Percentiles rank a stretch among this genome's conserved stretches.
Evolutionary conservation across 2,329 filamentous ascomycete species (phyloP).

Genomic region (Sclerotinia nivalis): DNA sequence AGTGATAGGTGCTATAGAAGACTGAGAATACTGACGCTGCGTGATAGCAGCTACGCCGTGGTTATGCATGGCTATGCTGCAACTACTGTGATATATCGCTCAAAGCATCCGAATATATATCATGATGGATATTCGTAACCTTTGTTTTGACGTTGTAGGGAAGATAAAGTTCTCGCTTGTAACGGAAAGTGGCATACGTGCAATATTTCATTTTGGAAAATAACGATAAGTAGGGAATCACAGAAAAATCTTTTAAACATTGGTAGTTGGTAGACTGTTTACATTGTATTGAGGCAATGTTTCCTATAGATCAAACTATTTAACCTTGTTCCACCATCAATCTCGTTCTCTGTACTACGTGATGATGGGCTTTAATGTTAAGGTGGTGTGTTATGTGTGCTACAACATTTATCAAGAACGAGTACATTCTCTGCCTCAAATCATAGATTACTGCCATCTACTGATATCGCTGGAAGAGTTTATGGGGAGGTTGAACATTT

Average conservation of each 20-base stretch:
- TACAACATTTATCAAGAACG: not conserved
- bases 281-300: not conserved
- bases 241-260: not conserved
- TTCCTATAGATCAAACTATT: not conserved
- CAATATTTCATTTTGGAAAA: slow-evolving; percentile 1
- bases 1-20: slow-evolving; percentile 23
- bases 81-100: not conserved
- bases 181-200: slow-evolving; percentile 15
- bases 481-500: not conserved
- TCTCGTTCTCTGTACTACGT: not conserved
- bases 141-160: slow-evolving; percentile 12
- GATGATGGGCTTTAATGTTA: not conserved
- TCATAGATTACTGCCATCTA: not conserved
- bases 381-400: not conserved
- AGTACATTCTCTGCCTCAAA: not conserved
- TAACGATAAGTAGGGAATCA: not conserved
- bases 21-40: slow-evolving; percentile 30
- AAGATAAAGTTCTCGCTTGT: slow-evolving; percentile 18
- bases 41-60: slow-evolving; percentile 34
- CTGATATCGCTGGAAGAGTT: not conserved
- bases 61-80: slow-evolving; percentile 32
- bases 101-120: not conserved
- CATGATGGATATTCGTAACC: not conserved
- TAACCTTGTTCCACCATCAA: not conserved
- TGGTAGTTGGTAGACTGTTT: not conserved